These are phyloP conservation scores for Penicillium sp. DNA, from an alignment of 2,329 filamentous ascomycete species.

Conservation along the genomic window DNA sequence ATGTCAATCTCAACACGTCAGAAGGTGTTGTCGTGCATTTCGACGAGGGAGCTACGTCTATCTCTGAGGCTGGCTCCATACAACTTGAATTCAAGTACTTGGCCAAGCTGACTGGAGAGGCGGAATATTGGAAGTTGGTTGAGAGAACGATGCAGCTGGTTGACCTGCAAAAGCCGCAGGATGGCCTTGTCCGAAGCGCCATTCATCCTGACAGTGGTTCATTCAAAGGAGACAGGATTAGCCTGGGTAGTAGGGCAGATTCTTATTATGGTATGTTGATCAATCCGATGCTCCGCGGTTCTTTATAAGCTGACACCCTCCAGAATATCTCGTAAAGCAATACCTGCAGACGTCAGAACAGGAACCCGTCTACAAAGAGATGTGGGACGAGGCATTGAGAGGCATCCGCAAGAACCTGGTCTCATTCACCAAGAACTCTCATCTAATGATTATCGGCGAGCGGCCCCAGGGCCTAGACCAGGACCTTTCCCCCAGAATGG, in stretches of 20 bases:
- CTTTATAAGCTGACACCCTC: constrained; percentile 9
- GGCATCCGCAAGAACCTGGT: constrained; percentile 90
- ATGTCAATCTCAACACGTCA: constrained; percentile 77
- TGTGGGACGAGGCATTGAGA: constrained; percentile 84
- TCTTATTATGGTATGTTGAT: constrained; percentile 71
- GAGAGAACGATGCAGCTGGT: constrained; percentile 91
- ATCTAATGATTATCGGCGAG: constrained; percentile 88
- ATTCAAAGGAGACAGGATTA: constrained; percentile 82
- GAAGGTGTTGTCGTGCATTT: constrained; percentile 77
- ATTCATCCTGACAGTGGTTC: constrained; percentile 74
- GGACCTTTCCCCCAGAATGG: constrained; percentile 78
- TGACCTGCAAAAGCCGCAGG: constrained; percentile 73
- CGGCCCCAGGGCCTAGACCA: constrained; percentile 67
- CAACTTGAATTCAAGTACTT: constrained; percentile 98
- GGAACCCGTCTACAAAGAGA: constrained; percentile 80
- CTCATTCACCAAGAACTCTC: constrained; percentile 76
- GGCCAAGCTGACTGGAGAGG: constrained; percentile 88
- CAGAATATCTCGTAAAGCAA: constrained; percentile 96
- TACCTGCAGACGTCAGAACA: constrained; percentile 88
- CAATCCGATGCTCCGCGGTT: neutral
- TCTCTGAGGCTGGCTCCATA: constrained; percentile 85
- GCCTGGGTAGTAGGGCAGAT: constrained; percentile 88
- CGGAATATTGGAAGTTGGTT: constrained; percentile 84
- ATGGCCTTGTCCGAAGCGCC: constrained; percentile 88
- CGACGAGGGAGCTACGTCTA: constrained; percentile 85